phyloP scores from a whole-genome alignment of 192 early-diverging fungal genomes.

The Mortierella hygrophila region DNA sequence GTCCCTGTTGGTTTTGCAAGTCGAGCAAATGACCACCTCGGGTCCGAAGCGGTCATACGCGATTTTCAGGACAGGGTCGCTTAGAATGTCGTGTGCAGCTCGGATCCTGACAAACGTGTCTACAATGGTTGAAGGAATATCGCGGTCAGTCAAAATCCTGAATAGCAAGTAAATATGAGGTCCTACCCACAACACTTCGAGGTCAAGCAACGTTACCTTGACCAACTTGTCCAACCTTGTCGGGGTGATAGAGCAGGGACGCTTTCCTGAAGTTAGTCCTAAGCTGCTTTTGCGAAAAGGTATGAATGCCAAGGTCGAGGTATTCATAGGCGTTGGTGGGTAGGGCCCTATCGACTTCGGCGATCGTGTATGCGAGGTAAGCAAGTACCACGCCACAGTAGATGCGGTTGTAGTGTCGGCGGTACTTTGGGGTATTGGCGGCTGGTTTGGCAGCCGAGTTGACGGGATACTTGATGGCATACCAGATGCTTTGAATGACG shows the following conservation, averaged over 20 bases:
- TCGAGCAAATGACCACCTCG: constrained; percentile 34
- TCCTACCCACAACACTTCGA: background rate
- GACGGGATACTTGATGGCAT: constrained; percentile 51
- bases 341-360: constrained; percentile 49
- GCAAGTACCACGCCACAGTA: constrained; percentile 55
- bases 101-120: constrained; percentile 54
- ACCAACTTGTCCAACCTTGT: constrained; percentile 45
- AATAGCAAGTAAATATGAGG: background rate
- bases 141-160: background rate
- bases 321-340: constrained; percentile 56
- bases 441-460: constrained; percentile 53
- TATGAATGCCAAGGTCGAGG: constrained; percentile 42
- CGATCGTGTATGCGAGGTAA: constrained; percentile 60
- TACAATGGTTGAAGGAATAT: background rate
- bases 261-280: constrained; percentile 56
- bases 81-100: constrained; percentile 53
- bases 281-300: constrained; percentile 53
- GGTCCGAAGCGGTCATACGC: constrained; percentile 61
- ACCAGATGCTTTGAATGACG: constrained; percentile 57
- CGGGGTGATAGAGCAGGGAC: constrained; percentile 53
- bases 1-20: constrained; percentile 51
- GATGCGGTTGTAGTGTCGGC: constrained; percentile 55
- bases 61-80: constrained; percentile 40
- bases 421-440: constrained; percentile 51
- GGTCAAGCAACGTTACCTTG: constrained; percentile 19